These are phyloP conservation scores for Leccinum fibrillosum DNA, from an alignment of 768 basidiomycete genomes.

Conservation along the genomic window DNA sequence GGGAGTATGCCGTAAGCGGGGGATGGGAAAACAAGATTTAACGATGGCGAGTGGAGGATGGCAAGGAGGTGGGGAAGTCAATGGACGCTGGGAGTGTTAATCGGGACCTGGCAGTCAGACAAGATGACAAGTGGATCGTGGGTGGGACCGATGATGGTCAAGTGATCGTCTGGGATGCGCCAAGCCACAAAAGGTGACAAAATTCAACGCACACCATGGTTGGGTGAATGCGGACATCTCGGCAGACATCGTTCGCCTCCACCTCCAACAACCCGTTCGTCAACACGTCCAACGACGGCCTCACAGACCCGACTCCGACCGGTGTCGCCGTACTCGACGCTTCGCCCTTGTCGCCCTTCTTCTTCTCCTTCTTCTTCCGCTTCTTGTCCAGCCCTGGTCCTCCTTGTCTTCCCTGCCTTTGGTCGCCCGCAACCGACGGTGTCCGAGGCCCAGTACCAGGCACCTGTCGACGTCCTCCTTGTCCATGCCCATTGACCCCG, in stretches of 20 bases:
- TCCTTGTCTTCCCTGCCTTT: conserved; percentile 16
- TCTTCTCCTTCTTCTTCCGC: conserved; percentile 55
- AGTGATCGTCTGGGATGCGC: no score
- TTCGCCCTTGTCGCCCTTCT: conserved; percentile 41
- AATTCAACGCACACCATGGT: no score
- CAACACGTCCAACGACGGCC: conserved; percentile 38
- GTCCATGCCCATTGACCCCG: conserved; percentile 30
- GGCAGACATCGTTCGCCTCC: conserved; percentile 6
- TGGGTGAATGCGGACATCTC: no score
- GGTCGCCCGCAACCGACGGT: conserved; percentile 44
- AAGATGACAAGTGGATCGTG: no score
- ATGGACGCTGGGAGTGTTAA: no score
- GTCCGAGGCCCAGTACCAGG: conserved; percentile 67
- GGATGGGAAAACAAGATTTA: no score
- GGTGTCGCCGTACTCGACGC: conserved; percentile 32
- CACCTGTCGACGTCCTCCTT: conserved; percentile 42
- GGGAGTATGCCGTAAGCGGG: no score
- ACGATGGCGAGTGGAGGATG: no score
- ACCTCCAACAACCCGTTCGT: conserved; percentile 25
- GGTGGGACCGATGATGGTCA: no score
- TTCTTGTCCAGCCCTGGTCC: conserved; percentile 37
- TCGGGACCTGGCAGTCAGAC: no score
- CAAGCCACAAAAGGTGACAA: no score
- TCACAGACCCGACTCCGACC: conserved; percentile 19
- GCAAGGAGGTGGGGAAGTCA: no score